phyloP scores from a whole-genome alignment of 495 filamentous ascomycete species.

The Rhizodiscina lignyota region DNA sequence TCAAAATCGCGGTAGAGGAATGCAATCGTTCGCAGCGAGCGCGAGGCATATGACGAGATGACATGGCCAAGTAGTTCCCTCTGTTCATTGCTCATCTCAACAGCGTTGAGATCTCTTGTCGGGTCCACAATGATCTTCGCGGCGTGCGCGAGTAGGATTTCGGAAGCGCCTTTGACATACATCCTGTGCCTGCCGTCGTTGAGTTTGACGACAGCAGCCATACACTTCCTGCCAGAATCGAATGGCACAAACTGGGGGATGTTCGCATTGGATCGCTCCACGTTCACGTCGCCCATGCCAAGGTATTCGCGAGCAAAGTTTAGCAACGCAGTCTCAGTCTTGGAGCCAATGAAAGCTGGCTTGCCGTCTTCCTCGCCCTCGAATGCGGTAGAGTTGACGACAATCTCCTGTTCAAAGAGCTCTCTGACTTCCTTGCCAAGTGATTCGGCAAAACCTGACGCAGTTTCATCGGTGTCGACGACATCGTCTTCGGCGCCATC shows the following conservation, averaged over 20 bases:
- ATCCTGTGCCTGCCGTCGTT: slow-evolving; percentile 38
- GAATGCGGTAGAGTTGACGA: slow-evolving; percentile 51
- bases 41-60: slow-evolving; percentile 62
- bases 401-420: slow-evolving; percentile 43
- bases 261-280: slow-evolving; percentile 41
- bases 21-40: slow-evolving; percentile 76
- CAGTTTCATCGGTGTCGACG: slow-evolving; percentile 24
- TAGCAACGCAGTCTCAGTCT: slow-evolving; percentile 55
- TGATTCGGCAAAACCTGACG: slow-evolving; percentile 40
- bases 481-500: slow-evolving; percentile 7
- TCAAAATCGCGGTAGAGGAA: slow-evolving; percentile 79
- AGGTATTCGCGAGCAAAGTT: slow-evolving; percentile 42
- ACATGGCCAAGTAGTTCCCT: slow-evolving; percentile 38
- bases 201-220: slow-evolving; percentile 47
- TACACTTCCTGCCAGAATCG: slow-evolving; percentile 52
- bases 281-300: slow-evolving; percentile 40
- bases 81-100: slow-evolving; percentile 14
- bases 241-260: slow-evolving; percentile 51
- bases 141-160: slow-evolving; percentile 48
- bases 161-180: slow-evolving; percentile 53
- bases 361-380: slow-evolving; percentile 34
- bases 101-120: slow-evolving; percentile 31
- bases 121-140: slow-evolving; percentile 57
- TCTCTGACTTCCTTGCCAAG: slow-evolving; percentile 33
- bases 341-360: slow-evolving; percentile 49